Conservation (phyloP, 352 stramenopile genomes). For the Thraustochytrium sp. region DNA sequence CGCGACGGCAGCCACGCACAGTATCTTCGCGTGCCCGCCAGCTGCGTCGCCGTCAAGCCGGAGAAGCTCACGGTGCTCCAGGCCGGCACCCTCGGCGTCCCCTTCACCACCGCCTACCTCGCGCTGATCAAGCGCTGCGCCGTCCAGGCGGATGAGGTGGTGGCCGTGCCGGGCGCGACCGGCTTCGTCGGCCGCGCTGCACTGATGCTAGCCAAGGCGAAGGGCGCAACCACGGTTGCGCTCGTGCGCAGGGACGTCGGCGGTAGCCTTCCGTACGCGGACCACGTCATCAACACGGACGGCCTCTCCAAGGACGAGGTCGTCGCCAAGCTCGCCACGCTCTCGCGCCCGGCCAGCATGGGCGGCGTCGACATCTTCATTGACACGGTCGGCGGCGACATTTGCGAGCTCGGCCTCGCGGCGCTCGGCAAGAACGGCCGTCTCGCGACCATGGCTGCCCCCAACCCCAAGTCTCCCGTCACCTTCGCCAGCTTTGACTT, state of each 20-base stretch:
- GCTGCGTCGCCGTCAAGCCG: not conserved
- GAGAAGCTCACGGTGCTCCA: not conserved
- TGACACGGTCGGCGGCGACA: not conserved
- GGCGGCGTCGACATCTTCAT: not conserved
- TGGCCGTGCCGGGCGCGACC: not conserved
- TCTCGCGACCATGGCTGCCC: not conserved
- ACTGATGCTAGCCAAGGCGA: not conserved
- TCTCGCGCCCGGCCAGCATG: not conserved
- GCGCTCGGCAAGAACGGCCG: not conserved
- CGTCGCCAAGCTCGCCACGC: not conserved
- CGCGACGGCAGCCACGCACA: constrained; percentile 2
- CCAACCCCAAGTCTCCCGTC: not conserved
- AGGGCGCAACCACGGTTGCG: not conserved
- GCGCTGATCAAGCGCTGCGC: not conserved
- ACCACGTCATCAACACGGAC: not conserved
- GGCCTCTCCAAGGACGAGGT: not conserved
- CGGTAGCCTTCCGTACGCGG: not conserved
- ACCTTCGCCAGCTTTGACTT: not conserved
- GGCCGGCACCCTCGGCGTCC: not conserved
- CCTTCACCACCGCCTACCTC: not conserved
- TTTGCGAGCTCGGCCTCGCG: not conserved
- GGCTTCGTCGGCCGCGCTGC: not conserved
- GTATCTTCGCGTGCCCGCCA: not conserved
- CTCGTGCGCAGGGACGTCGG: not conserved
- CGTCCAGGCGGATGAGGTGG: not conserved